Evolutionary conservation across 2,329 filamentous ascomycete genomes (phyloP).

Genomic region (Venturiaceae sp.): DNA sequence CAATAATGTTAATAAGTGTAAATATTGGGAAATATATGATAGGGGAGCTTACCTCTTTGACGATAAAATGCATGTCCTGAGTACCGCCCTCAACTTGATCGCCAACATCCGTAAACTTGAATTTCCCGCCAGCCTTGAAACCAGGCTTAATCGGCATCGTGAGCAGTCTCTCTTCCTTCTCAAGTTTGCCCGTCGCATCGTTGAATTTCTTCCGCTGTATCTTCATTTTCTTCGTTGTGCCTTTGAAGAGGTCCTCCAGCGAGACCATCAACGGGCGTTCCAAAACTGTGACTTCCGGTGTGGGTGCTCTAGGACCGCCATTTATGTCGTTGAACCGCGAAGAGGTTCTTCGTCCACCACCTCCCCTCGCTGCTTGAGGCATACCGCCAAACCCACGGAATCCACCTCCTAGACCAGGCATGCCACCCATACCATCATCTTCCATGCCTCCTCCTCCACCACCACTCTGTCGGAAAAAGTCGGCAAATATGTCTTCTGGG

Average conservation of each 20-base stretch:
- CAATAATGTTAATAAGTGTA: constrained; percentile 23
- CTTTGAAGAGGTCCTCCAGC: constrained; percentile 81
- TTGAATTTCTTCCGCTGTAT: constrained; percentile 96
- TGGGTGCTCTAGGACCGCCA: constrained; percentile 37
- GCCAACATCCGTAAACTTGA: constrained; percentile 95
- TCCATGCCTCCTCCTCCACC: constrained; percentile 38
- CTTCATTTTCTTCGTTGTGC: constrained; percentile 92
- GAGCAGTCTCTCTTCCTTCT: constrained; percentile 77
- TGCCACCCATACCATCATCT: constrained; percentile 35
- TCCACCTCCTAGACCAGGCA: constrained; percentile 28
- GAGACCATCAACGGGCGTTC: constrained; percentile 74
- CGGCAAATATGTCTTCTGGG: constrained; percentile 73
- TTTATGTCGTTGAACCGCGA: constrained; percentile 20
- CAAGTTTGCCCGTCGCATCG: constrained; percentile 66
- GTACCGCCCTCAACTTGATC: constrained; percentile 94
- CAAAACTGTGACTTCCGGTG: constrained; percentile 82
- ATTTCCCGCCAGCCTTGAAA: constrained; percentile 93
- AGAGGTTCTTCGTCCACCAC: constrained; percentile 24
- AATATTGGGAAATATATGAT: not conserved
- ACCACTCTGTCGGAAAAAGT: constrained; percentile 60
- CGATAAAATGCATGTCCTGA: constrained; percentile 90
- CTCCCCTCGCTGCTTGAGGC: constrained; percentile 11
- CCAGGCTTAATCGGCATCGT: constrained; percentile 95
- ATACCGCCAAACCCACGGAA: constrained; percentile 30
- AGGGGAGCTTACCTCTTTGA: constrained; percentile 66